phyloP scores from a whole-genome alignment of 345 rosid genomes.

The Dimocarpus longan region DNA sequence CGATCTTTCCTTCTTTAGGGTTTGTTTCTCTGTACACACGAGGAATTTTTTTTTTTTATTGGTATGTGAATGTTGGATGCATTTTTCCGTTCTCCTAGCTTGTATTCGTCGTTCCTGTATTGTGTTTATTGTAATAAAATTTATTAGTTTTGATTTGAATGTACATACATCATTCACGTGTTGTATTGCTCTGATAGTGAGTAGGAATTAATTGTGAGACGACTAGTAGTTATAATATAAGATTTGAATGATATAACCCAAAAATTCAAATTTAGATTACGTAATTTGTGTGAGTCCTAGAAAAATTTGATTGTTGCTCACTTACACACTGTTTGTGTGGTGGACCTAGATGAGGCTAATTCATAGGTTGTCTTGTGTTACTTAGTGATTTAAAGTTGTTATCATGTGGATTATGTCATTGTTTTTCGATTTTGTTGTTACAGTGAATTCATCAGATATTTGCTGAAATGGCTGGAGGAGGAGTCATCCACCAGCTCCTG shows the following conservation, averaged over 20 bases:
- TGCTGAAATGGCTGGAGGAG: slow-evolving; percentile 89
- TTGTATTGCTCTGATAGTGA: not conserved
- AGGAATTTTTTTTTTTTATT: not conserved
- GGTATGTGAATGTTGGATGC: not conserved
- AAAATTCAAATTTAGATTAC: not conserved
- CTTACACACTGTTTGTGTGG: not conserved
- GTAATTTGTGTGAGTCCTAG: not conserved
- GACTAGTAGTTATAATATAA: not conserved
- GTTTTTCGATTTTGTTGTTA: slow-evolving; percentile 15
- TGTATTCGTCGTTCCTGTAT: not conserved
- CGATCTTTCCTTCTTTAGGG: slow-evolving; percentile 5
- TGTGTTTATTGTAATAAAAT: not conserved
- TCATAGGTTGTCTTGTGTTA: not conserved
- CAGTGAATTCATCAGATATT: slow-evolving; percentile 35
- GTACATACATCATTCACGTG: not conserved
- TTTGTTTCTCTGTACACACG: not conserved
- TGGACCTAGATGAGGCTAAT: not conserved
- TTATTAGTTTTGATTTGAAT: not conserved
- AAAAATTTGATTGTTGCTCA: too few relatives aligned
- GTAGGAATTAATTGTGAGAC: not conserved
- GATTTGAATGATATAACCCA: not conserved
- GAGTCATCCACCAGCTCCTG: slow-evolving; percentile 84
- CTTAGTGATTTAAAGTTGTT: not conserved
- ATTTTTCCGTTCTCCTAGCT: not conserved
- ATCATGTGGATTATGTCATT: slow-evolving; percentile 2